Percentiles rank a stretch among this genome's conserved stretches.
Conservation (phyloP, 805 yeast species). For the Lachancea dasiensis region DNA sequence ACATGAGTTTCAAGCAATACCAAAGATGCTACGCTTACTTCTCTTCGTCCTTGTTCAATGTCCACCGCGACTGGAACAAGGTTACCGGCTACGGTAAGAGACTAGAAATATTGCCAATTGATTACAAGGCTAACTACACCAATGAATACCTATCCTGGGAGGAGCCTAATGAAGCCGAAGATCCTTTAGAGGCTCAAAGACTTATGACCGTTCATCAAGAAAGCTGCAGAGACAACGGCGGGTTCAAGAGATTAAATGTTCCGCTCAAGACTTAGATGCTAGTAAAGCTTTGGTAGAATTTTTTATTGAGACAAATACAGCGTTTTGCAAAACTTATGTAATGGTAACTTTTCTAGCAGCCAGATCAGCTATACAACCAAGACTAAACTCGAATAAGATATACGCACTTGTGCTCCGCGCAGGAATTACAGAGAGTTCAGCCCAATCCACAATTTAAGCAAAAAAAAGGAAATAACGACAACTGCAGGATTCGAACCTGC, state of each 20-base stretch:
- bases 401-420: too few species aligned
- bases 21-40: constrained; percentile 52
- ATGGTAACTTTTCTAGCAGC: too few species aligned
- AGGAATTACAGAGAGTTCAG: too few species aligned
- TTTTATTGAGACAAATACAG: too few species aligned
- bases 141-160: constrained; percentile 46
- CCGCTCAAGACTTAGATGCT: constrained; percentile 5
- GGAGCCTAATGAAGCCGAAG: constrained; percentile 43
- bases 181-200: constrained; percentile 44
- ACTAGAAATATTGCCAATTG: constrained; percentile 45
- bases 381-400: too few species aligned
- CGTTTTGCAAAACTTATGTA: too few species aligned
- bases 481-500: constrained; percentile 71
- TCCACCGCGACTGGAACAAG: constrained; percentile 52
- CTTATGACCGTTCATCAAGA: constrained; percentile 43
- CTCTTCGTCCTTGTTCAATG: constrained; percentile 46
- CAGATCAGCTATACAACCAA: too few species aligned
- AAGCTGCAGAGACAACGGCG: constrained; percentile 42
- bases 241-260: constrained; percentile 40
- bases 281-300: too few species aligned
- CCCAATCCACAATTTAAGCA: too few species aligned
- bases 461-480: constrained; percentile 40
- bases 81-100: constrained; percentile 52
- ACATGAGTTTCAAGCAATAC: constrained; percentile 40
- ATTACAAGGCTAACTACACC: constrained; percentile 44